A percentile compares a stretch with the other conserved stretches of the same genome.
These are phyloP conservation scores for Albizia julibrissin DNA, from an alignment of 306 rosid species.

Conservation along the genomic window DNA sequence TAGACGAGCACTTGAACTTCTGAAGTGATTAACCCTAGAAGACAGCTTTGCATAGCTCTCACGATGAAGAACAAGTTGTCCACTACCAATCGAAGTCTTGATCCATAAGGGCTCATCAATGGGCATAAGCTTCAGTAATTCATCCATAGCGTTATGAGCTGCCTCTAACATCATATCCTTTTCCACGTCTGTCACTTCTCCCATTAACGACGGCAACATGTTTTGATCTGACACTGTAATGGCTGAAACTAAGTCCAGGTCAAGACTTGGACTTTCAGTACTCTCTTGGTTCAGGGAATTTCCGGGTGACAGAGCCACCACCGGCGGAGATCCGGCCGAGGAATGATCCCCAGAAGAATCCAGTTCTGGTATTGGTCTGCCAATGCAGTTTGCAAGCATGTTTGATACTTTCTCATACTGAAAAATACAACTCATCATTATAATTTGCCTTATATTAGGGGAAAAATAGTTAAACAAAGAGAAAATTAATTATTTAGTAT, in stretches of 20 bases:
- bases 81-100: slow-evolving; percentile 24
- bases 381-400: slow-evolving; percentile 40
- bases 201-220: slow-evolving; percentile 10
- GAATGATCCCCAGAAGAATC: background rate
- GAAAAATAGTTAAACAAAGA: too few species aligned
- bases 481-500: too few species aligned
- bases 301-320: slow-evolving; percentile 9
- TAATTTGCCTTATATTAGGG: background rate
- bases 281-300: slow-evolving; percentile 29
- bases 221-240: background rate
- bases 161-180: slow-evolving; percentile 41
- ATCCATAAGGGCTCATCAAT: slow-evolving; percentile 65
- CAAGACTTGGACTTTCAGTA: slow-evolving; percentile 12
- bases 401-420: slow-evolving; percentile 53
- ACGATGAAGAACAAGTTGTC: slow-evolving; percentile 42
- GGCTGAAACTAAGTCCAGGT: slow-evolving; percentile 6
- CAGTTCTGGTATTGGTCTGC: slow-evolving; percentile 36
- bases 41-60: slow-evolving; percentile 47
- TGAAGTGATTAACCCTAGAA: slow-evolving; percentile 31
- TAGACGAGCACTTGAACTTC: slow-evolving; percentile 7
- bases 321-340: background rate
- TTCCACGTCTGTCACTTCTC: slow-evolving; percentile 37
- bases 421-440: slow-evolving; percentile 15
- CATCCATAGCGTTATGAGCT: slow-evolving; percentile 54
- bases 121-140: slow-evolving; percentile 43